Base-by-base conservation (phyloP, 495 filamentous ascomycete genomes). In the Talaromyces wortmannii region DNA sequence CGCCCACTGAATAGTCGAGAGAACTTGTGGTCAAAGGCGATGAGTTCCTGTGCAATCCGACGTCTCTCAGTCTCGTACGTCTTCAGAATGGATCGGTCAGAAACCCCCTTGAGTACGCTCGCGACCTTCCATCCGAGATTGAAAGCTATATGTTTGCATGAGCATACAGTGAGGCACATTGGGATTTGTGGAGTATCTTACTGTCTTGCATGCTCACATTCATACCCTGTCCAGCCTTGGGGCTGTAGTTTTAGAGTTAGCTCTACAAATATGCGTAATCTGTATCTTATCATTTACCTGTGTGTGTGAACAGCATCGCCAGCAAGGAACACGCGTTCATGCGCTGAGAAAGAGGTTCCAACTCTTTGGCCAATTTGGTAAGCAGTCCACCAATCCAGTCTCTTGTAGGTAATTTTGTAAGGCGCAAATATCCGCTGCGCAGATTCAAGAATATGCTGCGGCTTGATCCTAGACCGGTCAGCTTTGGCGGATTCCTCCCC, bases 111-210 rank as follows among this genome's bases (percentile, higher is more conserved):
- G 50, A 82, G 68, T 2, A 87, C 84, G 33, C 79, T 66, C 0
- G 79, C 77, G 18, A 91, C 71, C 65, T 91, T 91, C 87, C 87
- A 90, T 30, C 83, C 86, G 1, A 90, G 77, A 54, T 90, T 90
- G 64, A 83, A 88, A 0, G 84, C 76, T 64, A 47, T 31, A 23
- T 13, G 69, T 62, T 6, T 71, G 57, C 36, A 43, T 54, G 11
- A 53, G 43, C n/a, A 23, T 18, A 11, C 3, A 12, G 1, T 23
- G 23, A 23, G 23, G 40, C 7, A 3, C 23, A 46, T 10, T 11
- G 18, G 8, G 7, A 7, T 2, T 2, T 30, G 6, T 1, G 2
- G 7, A 23, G 13, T 31, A 8, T 60, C 65, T 56, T 57, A 66
- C 62, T 63, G 59, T 86, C 83, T 62, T 84, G 80, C 69, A 87